These are phyloP conservation scores for Medicago ruthenica DNA, from an alignment of 306 rosid species.

Conservation along the genomic window DNA sequence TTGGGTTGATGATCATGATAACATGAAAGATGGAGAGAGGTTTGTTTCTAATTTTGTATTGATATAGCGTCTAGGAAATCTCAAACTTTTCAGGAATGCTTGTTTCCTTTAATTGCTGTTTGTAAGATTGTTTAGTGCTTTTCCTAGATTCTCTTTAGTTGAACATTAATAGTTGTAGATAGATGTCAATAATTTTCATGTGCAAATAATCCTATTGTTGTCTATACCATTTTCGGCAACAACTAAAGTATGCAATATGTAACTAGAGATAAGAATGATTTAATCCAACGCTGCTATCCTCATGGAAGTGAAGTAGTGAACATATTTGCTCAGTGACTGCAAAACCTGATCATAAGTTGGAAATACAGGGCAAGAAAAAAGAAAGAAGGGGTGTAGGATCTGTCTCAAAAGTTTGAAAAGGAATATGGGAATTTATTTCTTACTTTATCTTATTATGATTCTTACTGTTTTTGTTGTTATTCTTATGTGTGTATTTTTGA, in stretches of 20 bases:
- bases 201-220: slow-evolving; percentile 29
- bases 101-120: no score
- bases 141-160: slow-evolving; percentile 35
- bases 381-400: slow-evolving; percentile 14
- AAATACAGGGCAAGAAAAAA: neutral
- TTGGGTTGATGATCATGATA: slow-evolving; percentile 92
- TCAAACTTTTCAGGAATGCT: slow-evolving; percentile 11
- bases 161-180: slow-evolving; percentile 42
- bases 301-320: slow-evolving; percentile 3
- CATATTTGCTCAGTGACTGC: neutral
- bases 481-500: slow-evolving; percentile 9
- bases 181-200: slow-evolving; percentile 29
- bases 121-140: slow-evolving; percentile 8
- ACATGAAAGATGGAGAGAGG: slow-evolving; percentile 97
- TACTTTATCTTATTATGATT: slow-evolving; percentile 12
- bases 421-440: slow-evolving; percentile 24
- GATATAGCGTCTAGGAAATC: neutral
- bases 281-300: slow-evolving; percentile 10
- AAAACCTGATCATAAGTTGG: slow-evolving; percentile 7
- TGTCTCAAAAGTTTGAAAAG: slow-evolving; percentile 15
- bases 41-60: slow-evolving; percentile 48
- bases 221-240: neutral
- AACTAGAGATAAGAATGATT: slow-evolving; percentile 31
- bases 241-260: slow-evolving; percentile 24
- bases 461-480: neutral